Evolutionary conservation across 2,329 filamentous ascomycete genomes (phyloP), one percentile per base, ranked within the genome.

Genomic region (Alternaria dauci): DNA sequence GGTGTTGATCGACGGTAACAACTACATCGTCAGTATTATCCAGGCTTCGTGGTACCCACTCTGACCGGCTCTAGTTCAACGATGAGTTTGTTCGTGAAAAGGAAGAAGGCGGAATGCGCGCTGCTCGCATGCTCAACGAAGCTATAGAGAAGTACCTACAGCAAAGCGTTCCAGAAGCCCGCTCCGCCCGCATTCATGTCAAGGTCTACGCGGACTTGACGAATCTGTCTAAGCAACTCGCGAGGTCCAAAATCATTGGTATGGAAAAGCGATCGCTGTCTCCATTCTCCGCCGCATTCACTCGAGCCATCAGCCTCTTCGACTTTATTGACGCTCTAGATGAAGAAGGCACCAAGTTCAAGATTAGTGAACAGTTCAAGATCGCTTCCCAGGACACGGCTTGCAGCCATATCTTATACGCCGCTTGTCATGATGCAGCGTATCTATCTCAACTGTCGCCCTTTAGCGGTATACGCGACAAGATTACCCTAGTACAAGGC

Each of bases 391-490:
- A 88, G 46, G 87, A 86, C 66, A 77, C 81, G 4, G 85, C 88
- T 68, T 90, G 88, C 78, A 87, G 86, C 66, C 87, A 89, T 70
- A 87, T 90, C 36, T 86, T 86, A 69, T 86, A 88, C 58, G 88
- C 86, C 5, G 87, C 84, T 39, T 89, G 87, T 67, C 87, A 89
- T 65, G 86, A 89, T 66, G 80, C 80, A 25, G 83, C 84, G 52
- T 88, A 89, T 70, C 76, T 88, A 46, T 82, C 85, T 8, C 81
- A 88, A 48, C 77, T 90, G 26, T 84, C 81, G 5, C 84, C 84
- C 8, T 85, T 85, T 67, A 78, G 77, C 43, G 83, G 82, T 43
- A 80, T 82, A 58, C 73, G 76, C 8, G 80, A 85, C 25, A 81
- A 82, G 52, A 82, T 89, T 59, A 88, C 86, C 0, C 82, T 89